Evolutionary conservation across 2,329 filamentous ascomycete species (phyloP).

Genomic region (Xylaria sp.): DNA sequence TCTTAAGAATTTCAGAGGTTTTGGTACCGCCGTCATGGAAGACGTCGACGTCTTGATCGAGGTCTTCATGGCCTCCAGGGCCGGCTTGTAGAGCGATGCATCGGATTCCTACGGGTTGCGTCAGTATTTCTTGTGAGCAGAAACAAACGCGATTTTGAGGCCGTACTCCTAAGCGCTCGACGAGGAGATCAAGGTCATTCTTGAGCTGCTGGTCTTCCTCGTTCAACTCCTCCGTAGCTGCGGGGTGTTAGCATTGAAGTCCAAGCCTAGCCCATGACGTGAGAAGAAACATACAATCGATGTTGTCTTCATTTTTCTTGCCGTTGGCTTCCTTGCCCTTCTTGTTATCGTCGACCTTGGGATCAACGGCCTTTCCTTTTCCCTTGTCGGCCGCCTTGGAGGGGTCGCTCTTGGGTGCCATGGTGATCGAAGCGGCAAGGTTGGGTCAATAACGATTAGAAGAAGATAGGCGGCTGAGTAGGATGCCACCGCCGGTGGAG

Average conservation of each 20-base stretch:
- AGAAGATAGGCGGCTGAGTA: slow-evolving; percentile 17
- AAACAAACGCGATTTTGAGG: slow-evolving; percentile 3
- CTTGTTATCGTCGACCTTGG: slow-evolving; percentile 59
- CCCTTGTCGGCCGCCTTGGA: slow-evolving; percentile 87
- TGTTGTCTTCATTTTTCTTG: slow-evolving; percentile 75
- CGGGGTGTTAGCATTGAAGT: slow-evolving; percentile 40
- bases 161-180: slow-evolving; percentile 85
- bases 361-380: slow-evolving; percentile 87
- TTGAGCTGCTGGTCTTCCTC: slow-evolving; percentile 99
- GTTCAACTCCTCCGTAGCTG: slow-evolving; percentile 79
- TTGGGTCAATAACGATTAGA: slow-evolving; percentile 17
- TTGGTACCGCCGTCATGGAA: slow-evolving; percentile 98
- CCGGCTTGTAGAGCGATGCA: slow-evolving; percentile 83
- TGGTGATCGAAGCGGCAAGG: slow-evolving; percentile 49
- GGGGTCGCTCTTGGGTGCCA: slow-evolving; percentile 94
- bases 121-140: slow-evolving; percentile 16
- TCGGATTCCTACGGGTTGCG: slow-evolving; percentile 71
- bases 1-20: slow-evolving; percentile 95
- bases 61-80: slow-evolving; percentile 94
- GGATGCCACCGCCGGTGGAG: slow-evolving; percentile 21
- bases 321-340: slow-evolving; percentile 71
- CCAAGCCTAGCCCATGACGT: slow-evolving; percentile 4
- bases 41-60: slow-evolving; percentile 99
- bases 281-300: slow-evolving; percentile 43
- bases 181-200: slow-evolving; percentile 95